A percentile compares a stretch with the other conserved stretches of the same genome.
phyloP scores from a whole-genome alignment of 495 filamentous ascomycete species.

The Xylaria longipes region DNA sequence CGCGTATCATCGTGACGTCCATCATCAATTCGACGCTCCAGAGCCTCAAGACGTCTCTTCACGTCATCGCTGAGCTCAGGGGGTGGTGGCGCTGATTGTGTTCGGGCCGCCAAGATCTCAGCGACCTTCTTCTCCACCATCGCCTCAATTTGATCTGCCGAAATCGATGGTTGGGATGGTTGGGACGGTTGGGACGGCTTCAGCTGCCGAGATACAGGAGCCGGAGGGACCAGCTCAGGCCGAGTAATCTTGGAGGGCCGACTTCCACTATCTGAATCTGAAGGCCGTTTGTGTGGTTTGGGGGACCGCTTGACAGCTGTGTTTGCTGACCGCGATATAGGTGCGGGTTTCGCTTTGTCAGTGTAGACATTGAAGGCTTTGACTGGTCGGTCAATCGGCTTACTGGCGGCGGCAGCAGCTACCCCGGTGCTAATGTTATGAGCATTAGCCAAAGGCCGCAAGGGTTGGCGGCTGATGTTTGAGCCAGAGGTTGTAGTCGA shows the following conservation, averaged over 20 bases:
- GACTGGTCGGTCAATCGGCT: constrained; percentile 70
- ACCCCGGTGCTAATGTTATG: constrained; percentile 64
- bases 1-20: constrained; percentile 70
- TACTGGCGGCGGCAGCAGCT: constrained; percentile 50
- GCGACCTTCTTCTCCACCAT: constrained; percentile 90
- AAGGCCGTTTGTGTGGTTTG: constrained; percentile 51
- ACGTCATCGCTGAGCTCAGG: constrained; percentile 75
- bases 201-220: constrained; percentile 41
- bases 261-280: constrained; percentile 44
- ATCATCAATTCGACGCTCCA: constrained; percentile 83
- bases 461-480: constrained; percentile 70
- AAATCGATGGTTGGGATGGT: constrained; percentile 55
- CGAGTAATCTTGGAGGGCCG: constrained; percentile 53
- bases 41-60: constrained; percentile 77
- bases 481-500: constrained; percentile 54
- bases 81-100: constrained; percentile 50
- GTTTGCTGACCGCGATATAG: constrained; percentile 39
- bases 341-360: constrained; percentile 64
- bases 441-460: constrained; percentile 72
- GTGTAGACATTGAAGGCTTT: constrained; percentile 86
- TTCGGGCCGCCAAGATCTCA: constrained; percentile 80
- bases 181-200: constrained; percentile 50
- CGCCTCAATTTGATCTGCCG: constrained; percentile 83
- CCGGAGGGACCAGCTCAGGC: constrained; percentile 38
- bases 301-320: constrained; percentile 46